Evolutionary conservation across 106 monocot genomes (phyloP).

Genomic region (Chionographis japonica): DNA sequence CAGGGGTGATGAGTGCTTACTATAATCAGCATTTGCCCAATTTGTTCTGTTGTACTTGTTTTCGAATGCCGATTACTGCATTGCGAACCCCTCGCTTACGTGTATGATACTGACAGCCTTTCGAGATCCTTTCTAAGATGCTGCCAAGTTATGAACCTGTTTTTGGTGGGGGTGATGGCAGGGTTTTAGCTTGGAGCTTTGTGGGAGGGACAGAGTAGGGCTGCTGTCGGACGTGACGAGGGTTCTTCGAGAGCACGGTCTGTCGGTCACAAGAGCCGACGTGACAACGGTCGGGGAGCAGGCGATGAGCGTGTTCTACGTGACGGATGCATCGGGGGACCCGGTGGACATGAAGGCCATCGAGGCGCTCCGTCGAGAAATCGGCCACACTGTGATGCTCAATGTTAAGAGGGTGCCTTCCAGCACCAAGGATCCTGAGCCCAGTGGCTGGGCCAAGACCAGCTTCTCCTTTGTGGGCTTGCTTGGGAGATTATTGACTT

Average conservation of each 20-base stretch:
- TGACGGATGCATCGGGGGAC: conserved; percentile 72
- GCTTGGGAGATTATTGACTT: conserved; percentile 50
- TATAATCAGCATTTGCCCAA: too few relatives aligned
- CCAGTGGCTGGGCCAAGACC: conserved; percentile 45
- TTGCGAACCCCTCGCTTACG: too few relatives aligned
- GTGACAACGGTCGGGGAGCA: conserved; percentile 66
- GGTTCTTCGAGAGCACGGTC: conserved; percentile 77
- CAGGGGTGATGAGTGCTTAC: too few relatives aligned
- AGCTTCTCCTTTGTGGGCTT: conserved; percentile 72
- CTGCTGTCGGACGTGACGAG: conserved; percentile 90
- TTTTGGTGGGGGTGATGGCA: conserved; percentile 8
- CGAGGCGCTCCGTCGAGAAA: conserved; percentile 60
- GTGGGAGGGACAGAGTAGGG: conserved; percentile 80
- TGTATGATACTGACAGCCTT: too few relatives aligned
- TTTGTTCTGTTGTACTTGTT: too few relatives aligned
- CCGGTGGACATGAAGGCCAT: conserved; percentile 64
- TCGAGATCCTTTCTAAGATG: too few relatives aligned
- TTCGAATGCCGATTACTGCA: too few relatives aligned
- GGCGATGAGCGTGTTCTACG: conserved; percentile 80
- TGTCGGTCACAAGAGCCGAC: conserved; percentile 71
- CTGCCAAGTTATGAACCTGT: neutral
- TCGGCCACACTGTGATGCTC: conserved; percentile 80
- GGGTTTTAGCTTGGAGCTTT: conserved; percentile 83
- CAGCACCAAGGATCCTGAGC: conserved; percentile 21
- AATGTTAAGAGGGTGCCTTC: conserved; percentile 65